Conservation (phyloP, 1,284 basidiomycete genomes). For the Cutaneotrichosporon dermatis region DNA sequence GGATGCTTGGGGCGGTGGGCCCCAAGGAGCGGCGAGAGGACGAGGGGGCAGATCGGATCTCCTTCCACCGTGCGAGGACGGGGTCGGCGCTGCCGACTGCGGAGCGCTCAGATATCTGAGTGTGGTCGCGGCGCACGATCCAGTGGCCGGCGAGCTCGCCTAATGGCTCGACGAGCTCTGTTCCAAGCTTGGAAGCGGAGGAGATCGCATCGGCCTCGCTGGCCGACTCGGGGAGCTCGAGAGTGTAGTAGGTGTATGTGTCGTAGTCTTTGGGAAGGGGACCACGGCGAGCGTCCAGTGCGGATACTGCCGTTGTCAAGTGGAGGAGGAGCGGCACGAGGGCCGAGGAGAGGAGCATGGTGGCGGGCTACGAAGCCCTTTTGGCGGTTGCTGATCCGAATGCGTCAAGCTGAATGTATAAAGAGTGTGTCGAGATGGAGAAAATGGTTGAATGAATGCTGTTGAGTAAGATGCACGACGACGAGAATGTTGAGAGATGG, state of each 20-base stretch:
- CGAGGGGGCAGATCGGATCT: conserved; percentile 24
- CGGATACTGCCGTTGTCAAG: background rate
- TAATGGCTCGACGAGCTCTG: conserved; percentile 80
- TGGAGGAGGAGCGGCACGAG: conserved; percentile 18
- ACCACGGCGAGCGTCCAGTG: too few species aligned
- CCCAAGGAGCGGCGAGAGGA: conserved; percentile 56
- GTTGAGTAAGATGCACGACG: too few species aligned
- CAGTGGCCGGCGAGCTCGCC: conserved; percentile 80
- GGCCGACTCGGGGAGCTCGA: conserved; percentile 53
- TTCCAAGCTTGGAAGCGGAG: conserved; percentile 62
- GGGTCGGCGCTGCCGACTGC: conserved; percentile 24
- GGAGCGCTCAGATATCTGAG: background rate
- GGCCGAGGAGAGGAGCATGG: conserved; percentile 13
- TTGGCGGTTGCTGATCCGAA: too few species aligned
- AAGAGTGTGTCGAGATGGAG: too few species aligned
- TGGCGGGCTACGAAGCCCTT: background rate
- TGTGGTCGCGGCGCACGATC: conserved; percentile 62
- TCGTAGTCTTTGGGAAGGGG: conserved; percentile 53
- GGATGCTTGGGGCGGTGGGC: conserved; percentile 22
- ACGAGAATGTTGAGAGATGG: too few species aligned
- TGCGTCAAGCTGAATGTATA: too few species aligned
- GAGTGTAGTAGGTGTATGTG: conserved; percentile 68
- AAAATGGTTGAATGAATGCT: too few species aligned
- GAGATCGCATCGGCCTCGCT: conserved; percentile 50
- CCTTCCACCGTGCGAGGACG: conserved; percentile 55